Evolutionary conservation across 1,284 basidiomycete genomes (phyloP).

Genomic region (Ustilago xerochloae): DNA sequence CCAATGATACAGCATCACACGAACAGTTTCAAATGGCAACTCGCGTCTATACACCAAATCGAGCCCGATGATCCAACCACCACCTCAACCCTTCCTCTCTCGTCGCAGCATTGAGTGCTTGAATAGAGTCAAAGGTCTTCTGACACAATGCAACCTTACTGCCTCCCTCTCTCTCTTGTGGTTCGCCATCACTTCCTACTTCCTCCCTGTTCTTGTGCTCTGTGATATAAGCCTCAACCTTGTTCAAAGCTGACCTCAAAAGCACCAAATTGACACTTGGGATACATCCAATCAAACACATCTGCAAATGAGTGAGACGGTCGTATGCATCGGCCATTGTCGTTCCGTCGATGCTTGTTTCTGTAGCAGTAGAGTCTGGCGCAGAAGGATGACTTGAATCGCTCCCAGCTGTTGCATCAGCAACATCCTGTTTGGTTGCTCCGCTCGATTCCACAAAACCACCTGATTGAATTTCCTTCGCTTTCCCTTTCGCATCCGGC

Average conservation of each 20-base stretch:
- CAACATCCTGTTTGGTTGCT: constrained; percentile 21
- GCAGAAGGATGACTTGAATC: constrained; percentile 15
- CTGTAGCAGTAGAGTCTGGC: neutral
- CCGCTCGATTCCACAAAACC: constrained; percentile 17
- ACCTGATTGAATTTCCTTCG: constrained; percentile 8
- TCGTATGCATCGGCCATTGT: constrained; percentile 16
- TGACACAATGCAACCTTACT: constrained; percentile 43
- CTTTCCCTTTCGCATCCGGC: too few species aligned
- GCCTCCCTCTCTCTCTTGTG: constrained; percentile 6
- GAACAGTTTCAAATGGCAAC: too few species aligned
- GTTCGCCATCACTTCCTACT: neutral
- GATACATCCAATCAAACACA: constrained; percentile 52
- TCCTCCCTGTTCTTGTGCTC: constrained; percentile 19
- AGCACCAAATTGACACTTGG: constrained; percentile 64
- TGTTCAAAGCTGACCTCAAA: constrained; percentile 55
- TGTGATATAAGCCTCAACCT: constrained; percentile 53
- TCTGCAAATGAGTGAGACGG: constrained; percentile 33
- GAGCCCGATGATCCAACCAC: constrained; percentile 61
- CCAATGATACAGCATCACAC: too few species aligned
- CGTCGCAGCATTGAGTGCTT: constrained; percentile 61
- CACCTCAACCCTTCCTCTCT: constrained; percentile 63
- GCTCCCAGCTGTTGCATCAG: constrained; percentile 6
- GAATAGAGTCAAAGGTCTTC: constrained; percentile 55
- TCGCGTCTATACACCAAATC: constrained; percentile 51
- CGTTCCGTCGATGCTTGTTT: neutral